Evolutionary conservation across 805 yeast genomes (phyloP), one percentile per base, ranked within the genome.

Genomic region (Metschnikowia shivogae): DNA sequence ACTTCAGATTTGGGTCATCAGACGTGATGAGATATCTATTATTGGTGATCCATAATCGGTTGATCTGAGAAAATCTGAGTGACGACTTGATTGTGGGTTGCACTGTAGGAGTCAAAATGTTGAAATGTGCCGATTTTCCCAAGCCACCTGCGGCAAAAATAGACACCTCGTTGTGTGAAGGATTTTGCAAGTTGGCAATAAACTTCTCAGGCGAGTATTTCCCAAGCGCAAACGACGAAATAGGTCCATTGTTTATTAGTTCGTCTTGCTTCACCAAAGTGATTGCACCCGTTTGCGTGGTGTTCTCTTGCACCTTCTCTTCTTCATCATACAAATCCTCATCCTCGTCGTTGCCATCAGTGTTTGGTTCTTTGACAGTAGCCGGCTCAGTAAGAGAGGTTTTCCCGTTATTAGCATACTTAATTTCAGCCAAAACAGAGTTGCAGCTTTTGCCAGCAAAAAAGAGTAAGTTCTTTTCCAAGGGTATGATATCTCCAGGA

Each of bases 61-160:
- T 79, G 29, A 85, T 82, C 58, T 81, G 84, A 17, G 84, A 83
- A 56, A 86, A 86, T 48, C 79, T 81, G 43, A 87, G 71, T 3
- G 89, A 81, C 2, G 87, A 78, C 42, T 78, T 76, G 7, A 89
- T 77, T 0, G 60, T 61, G 0, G 96, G 95, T 47, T 81, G 81
- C 11, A 89, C 73, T 3, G 84, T 73, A 5, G 89, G 87, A 22
- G 81, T 76, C 47, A 87, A 73, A 3, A 84, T 72, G 29, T 83
- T 78, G 27, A 90, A 49, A 17, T 76, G 72, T 10, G 86, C 78
- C 6, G 76, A 71, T 1, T 60, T 53, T 7, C 74, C 81, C 12
- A 80, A 71, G 0, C 97, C 96, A 0, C 85, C 76, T 3, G 88
- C 76, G 0, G 84, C 80, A 6, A 88, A 76, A 3, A 89, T 76